Conservation (phyloP, 2,329 filamentous ascomycete genomes). For the Fusarium sulawesiense region DNA sequence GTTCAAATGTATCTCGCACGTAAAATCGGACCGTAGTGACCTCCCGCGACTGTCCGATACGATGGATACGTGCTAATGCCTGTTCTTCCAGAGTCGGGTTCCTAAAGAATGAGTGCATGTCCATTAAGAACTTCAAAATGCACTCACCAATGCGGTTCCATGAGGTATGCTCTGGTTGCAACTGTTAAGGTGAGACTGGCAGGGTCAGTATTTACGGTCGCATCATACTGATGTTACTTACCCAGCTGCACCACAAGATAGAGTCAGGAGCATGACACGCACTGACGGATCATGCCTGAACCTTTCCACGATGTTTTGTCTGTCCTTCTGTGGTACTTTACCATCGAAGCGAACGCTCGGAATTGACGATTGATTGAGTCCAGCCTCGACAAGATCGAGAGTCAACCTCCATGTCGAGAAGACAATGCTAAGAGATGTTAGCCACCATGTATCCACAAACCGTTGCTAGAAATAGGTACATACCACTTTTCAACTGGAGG, state of each 20-base stretch:
- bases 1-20: conserved; percentile 54
- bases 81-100: conserved; percentile 59
- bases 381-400: conserved; percentile 58
- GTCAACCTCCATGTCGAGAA: conserved; percentile 64
- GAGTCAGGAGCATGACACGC: conserved; percentile 60
- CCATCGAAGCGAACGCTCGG: conserved; percentile 59
- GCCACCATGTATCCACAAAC: too few species aligned
- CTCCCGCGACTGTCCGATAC: conserved; percentile 51
- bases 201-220: not conserved
- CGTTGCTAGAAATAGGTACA: too few species aligned
- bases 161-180: conserved; percentile 60
- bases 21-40: conserved; percentile 55
- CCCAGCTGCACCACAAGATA: conserved; percentile 65
- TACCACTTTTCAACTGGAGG: conserved; percentile 52
- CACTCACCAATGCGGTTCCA: conserved; percentile 62
- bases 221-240: conserved; percentile 40
- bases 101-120: conserved; percentile 33
- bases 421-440: conserved; percentile 54
- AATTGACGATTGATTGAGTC: conserved; percentile 52
- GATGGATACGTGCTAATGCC: conserved; percentile 54
- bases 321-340: conserved; percentile 55
- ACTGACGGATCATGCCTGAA: conserved; percentile 55
- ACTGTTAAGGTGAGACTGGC: conserved; percentile 59
- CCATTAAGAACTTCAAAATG: rapidly evolving
- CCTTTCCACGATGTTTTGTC: conserved; percentile 53